Conservation (phyloP, 768 basidiomycete species). For the Tulasnella calospora region DNA sequence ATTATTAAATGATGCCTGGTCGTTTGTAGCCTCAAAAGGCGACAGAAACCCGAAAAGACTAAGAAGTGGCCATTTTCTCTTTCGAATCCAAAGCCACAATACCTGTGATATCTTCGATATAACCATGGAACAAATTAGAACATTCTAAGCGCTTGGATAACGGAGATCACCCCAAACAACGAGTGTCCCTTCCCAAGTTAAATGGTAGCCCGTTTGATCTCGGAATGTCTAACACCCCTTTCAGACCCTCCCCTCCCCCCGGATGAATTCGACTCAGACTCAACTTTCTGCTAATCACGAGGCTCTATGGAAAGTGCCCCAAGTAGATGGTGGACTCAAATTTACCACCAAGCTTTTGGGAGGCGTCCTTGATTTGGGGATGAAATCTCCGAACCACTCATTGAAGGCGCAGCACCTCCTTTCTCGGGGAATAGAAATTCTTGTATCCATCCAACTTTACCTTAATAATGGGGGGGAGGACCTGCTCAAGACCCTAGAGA, state of each 20-base stretch:
- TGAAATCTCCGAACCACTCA: background rate
- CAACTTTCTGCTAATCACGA: background rate
- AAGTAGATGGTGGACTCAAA: background rate
- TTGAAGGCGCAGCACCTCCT: background rate
- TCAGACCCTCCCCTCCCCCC: background rate
- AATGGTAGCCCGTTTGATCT: background rate
- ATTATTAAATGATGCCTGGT: too few relatives aligned
- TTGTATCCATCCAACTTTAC: background rate
- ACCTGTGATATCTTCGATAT: background rate
- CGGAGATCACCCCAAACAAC: background rate
- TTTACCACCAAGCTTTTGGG: background rate
- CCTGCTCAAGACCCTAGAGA: background rate
- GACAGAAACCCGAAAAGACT: background rate
- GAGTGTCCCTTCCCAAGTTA: background rate
- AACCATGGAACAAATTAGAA: background rate
- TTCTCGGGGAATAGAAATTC: background rate
- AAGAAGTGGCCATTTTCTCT: background rate
- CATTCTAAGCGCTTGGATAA: background rate
- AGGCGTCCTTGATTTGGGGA: background rate
- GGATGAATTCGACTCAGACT: too few relatives aligned
- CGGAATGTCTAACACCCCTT: background rate
- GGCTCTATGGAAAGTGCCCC: background rate
- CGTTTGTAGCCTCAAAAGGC: background rate
- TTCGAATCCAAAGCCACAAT: background rate
- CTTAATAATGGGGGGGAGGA: background rate